Evolutionary conservation across 1,284 basidiomycete species (phyloP).

Genomic region (Inonotus hispidus): DNA sequence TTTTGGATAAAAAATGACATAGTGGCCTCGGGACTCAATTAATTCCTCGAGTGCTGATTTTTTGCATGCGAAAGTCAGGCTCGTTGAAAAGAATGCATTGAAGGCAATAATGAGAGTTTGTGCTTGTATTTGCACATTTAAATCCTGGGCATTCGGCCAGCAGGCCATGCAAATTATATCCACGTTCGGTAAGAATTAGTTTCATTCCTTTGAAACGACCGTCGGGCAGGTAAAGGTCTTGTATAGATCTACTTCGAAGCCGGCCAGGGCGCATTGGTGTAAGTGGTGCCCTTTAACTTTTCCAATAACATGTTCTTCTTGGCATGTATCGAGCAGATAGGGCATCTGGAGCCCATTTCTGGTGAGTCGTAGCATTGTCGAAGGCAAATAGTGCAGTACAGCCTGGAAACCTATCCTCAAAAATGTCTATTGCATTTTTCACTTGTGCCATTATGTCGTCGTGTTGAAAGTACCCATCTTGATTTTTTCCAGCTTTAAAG

Average conservation of each 20-base stretch:
- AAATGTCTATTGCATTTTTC: slow-evolving; percentile 20
- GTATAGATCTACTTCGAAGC: background rate
- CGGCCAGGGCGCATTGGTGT: background rate
- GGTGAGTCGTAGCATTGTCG: slow-evolving; percentile 23
- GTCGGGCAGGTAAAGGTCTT: slow-evolving; percentile 23
- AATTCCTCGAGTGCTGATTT: slow-evolving; percentile 2
- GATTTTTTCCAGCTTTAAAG: slow-evolving; percentile 22
- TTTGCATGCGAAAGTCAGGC: slow-evolving; percentile 22
- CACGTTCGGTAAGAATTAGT: slow-evolving; percentile 24
- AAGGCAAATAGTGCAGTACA: slow-evolving; percentile 20
- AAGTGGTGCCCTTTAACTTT: background rate
- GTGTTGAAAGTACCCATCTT: slow-evolving; percentile 22
- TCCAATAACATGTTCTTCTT: slow-evolving; percentile 10
- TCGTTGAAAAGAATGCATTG: slow-evolving; percentile 24
- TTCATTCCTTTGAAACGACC: slow-evolving; percentile 30
- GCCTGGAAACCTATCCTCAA: slow-evolving; percentile 13
- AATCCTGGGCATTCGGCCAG: slow-evolving; percentile 23
- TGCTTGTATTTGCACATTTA: slow-evolving; percentile 21
- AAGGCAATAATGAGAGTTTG: slow-evolving; percentile 21
- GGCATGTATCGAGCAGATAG: slow-evolving; percentile 21
- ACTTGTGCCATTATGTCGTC: slow-evolving; percentile 21
- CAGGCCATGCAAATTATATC: slow-evolving; percentile 11
- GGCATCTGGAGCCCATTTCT: slow-evolving; percentile 20
- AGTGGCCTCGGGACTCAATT: background rate
- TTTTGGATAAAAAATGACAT: slow-evolving; percentile 4